A percentile compares a stretch with the other conserved stretches of the same genome.
Conservation (phyloP, 495 filamentous ascomycete species). For the Lentithecium fluviatile region DNA sequence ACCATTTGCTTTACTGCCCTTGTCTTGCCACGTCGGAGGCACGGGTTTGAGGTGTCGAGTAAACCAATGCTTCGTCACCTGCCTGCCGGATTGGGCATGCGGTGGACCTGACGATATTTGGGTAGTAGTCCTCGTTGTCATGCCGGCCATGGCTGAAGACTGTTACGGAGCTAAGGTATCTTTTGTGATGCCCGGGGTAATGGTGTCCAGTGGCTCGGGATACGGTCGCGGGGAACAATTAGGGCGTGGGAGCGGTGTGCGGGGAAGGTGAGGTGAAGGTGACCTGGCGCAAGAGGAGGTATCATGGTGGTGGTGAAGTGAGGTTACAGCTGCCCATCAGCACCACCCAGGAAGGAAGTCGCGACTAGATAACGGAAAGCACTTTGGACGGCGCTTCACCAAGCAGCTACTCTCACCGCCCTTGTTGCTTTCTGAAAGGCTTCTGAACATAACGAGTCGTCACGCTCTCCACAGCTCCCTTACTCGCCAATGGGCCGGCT, state of each 20-base stretch:
- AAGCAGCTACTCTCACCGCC: too few relatives aligned
- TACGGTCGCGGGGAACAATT: neutral
- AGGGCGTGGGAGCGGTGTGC: neutral
- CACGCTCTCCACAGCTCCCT: too few relatives aligned
- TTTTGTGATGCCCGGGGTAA: slow-evolving; percentile 12
- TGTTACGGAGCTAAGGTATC: slow-evolving; percentile 4
- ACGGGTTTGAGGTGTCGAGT: slow-evolving; percentile 10
- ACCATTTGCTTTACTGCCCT: neutral
- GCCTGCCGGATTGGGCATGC: neutral
- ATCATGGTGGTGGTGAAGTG: neutral
- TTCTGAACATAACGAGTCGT: too few relatives aligned
- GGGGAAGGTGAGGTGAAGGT: too few relatives aligned
- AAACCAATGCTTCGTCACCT: slow-evolving; percentile 15
- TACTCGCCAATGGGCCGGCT: too few relatives aligned
- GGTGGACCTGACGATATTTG: slow-evolving; percentile 3
- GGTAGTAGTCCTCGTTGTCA: slow-evolving; percentile 17
- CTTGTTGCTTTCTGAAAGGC: too few relatives aligned
- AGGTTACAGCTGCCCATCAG: neutral
- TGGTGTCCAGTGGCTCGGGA: neutral
- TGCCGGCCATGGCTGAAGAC: slow-evolving; percentile 12
- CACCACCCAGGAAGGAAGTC: too few relatives aligned
- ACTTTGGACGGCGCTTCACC: too few relatives aligned
- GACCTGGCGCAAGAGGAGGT: too few relatives aligned
- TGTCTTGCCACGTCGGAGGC: neutral
- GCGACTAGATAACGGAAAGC: too few relatives aligned